A percentile compares a stretch with the other conserved stretches of the same genome.
Evolutionary conservation across 164 flowering plant species (phyloP).

Genomic region (Liriodendron chinense): DNA sequence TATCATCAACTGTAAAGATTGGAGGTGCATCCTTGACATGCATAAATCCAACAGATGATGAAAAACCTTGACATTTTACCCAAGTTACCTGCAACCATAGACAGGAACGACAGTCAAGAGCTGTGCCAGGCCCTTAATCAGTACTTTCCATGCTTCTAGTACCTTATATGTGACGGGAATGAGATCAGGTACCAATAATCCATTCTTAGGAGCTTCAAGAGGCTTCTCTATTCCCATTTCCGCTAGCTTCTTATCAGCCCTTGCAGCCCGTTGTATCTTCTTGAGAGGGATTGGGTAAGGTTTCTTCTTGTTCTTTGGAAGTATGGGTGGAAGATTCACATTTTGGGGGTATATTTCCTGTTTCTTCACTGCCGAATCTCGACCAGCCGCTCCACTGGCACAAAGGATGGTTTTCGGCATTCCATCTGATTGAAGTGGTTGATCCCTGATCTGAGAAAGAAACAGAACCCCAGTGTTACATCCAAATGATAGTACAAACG

Average conservation of each 20-base stretch:
- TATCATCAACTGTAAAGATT: not conserved
- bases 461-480: not conserved
- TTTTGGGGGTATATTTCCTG: constrained; percentile 49
- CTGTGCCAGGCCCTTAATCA: constrained; percentile 79
- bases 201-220: constrained; percentile 87
- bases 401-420: constrained; percentile 10
- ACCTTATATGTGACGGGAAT: constrained; percentile 83
- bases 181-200: constrained; percentile 71
- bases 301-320: constrained; percentile 78
- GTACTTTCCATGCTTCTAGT: constrained; percentile 77
- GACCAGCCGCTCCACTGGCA: constrained; percentile 9
- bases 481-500: too few relatives aligned
- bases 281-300: constrained; percentile 85
- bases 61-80: not conserved
- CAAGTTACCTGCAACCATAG: constrained; percentile 77
- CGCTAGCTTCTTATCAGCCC: constrained; percentile 72
- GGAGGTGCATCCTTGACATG: not conserved
- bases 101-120: constrained; percentile 85
- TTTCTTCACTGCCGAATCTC: constrained; percentile 21
- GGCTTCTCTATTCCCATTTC: constrained; percentile 79
- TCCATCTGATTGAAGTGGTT: constrained; percentile 12
- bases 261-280: constrained; percentile 52
- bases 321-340: constrained; percentile 74
- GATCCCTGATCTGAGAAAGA: constrained; percentile 6
- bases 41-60: not conserved